A percentile compares a stretch with the other conserved stretches of the same genome.
Conservation (phyloP, 176 grass and related monocot genomes). For the Carex scoparia region DNA sequence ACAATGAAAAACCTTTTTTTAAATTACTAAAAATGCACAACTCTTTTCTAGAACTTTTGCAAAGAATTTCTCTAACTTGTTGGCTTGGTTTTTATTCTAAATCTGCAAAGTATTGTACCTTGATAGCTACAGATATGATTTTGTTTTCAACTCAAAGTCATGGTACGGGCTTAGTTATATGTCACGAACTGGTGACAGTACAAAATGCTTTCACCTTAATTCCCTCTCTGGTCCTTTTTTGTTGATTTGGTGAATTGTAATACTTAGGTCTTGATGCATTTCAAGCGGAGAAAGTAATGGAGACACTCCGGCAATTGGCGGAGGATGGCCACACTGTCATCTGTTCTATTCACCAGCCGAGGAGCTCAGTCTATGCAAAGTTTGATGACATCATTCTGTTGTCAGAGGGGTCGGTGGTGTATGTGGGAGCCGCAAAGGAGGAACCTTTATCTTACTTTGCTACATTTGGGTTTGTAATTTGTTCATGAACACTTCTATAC, state of each 20-base stretch:
- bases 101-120: neutral
- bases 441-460: constrained; percentile 74
- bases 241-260: constrained; percentile 10
- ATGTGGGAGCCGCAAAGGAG: constrained; percentile 82
- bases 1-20: neutral
- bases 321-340: constrained; percentile 94
- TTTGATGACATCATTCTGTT: constrained; percentile 94
- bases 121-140: neutral
- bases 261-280: constrained; percentile 88
- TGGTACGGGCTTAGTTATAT: neutral
- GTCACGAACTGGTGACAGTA: neutral
- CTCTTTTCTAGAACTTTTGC: neutral
- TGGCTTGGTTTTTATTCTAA: neutral
- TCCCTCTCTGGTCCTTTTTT: neutral
- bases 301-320: constrained; percentile 83
- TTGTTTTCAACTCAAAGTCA: neutral
- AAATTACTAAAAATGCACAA: neutral
- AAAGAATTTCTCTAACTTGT: neutral
- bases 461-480: constrained; percentile 60
- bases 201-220: neutral
- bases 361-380: constrained; percentile 90
- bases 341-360: constrained; percentile 92
- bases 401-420: constrained; percentile 77
- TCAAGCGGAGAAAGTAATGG: constrained; percentile 99
- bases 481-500: neutral